A percentile compares a stretch with the other conserved stretches of the same genome.
phyloP scores from a whole-genome alignment of 495 filamentous ascomycete genomes.

The Astrothelium macrocarpum region DNA sequence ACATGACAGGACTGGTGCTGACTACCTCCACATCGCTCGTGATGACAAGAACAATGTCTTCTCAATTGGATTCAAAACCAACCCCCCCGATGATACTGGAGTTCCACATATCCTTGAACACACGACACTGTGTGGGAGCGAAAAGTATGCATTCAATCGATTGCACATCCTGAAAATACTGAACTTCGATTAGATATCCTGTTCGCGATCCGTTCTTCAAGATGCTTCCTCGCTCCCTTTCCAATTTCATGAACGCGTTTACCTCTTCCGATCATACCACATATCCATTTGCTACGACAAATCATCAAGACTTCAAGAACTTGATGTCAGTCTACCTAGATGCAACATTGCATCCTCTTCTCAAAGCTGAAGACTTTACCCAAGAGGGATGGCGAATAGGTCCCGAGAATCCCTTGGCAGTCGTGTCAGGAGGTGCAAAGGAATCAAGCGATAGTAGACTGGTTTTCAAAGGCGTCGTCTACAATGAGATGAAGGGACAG shows the following conservation, averaged over 20 bases:
- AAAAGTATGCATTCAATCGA: conserved; percentile 53
- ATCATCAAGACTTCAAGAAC: conserved; percentile 87
- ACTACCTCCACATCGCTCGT: conserved; percentile 88
- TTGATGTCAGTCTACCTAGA: conserved; percentile 95
- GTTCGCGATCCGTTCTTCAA: conserved; percentile 98
- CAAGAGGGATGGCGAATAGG: conserved; percentile 97
- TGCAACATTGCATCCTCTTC: conserved; percentile 77
- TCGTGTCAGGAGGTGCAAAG: conserved; percentile 33
- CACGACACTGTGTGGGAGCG: conserved; percentile 90
- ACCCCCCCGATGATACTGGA: conserved; percentile 90
- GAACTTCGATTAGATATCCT: conserved; percentile 56
- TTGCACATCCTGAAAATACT: conserved; percentile 14
- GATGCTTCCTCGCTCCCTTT: conserved; percentile 93
- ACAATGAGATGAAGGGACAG: conserved; percentile 99
- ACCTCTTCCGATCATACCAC: conserved; percentile 94
- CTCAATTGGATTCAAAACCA: conserved; percentile 97
- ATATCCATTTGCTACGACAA: conserved; percentile 98
- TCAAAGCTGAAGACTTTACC: conserved; percentile 83
- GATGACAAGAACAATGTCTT: conserved; percentile 99
- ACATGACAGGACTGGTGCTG: conserved; percentile 88
- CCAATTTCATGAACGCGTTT: conserved; percentile 99
- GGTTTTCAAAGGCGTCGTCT: conserved; percentile 96
- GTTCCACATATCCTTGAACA: conserved; percentile 97
- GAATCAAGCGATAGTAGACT: conserved; percentile 46
- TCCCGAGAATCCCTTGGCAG: conserved; percentile 68